Conservation (phyloP, 768 basidiomycete species). For the Auricularia heimuer region DNA sequence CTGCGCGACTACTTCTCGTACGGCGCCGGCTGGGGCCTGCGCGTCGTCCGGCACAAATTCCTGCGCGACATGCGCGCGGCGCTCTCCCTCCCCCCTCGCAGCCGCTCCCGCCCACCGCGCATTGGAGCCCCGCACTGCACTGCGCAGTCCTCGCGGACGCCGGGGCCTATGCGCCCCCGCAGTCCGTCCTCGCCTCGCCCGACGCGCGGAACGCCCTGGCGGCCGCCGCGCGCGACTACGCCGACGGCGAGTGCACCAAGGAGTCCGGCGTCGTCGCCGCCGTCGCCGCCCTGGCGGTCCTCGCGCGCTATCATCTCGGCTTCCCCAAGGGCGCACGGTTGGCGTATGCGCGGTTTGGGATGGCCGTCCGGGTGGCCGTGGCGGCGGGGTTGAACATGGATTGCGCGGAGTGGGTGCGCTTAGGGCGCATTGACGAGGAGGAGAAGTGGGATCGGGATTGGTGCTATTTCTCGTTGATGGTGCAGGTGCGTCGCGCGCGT, state of each 20-base stretch:
- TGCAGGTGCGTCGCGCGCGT: not conserved
- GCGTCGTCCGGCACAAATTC: not conserved
- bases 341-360: not conserved
- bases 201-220: not conserved
- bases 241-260: not conserved
- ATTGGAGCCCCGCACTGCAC: not conserved
- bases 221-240: not conserved
- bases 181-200: not conserved
- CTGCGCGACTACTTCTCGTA: not conserved
- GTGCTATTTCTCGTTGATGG: not conserved
- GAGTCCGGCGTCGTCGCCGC: not conserved
- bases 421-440: not conserved
- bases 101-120: not conserved
- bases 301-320: not conserved
- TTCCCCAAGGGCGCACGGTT: not conserved
- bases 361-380: not conserved
- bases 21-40: not conserved
- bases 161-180: not conserved
- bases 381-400: not conserved
- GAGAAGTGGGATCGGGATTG: not conserved
- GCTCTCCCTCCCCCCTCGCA: not conserved
- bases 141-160: slow-evolving; percentile 1
- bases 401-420: not conserved
- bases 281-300: not conserved
- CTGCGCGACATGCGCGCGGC: not conserved